Evolutionary conservation across 495 filamentous ascomycete species (phyloP).

Genomic region (Lasiosphaeria ovina): DNA sequence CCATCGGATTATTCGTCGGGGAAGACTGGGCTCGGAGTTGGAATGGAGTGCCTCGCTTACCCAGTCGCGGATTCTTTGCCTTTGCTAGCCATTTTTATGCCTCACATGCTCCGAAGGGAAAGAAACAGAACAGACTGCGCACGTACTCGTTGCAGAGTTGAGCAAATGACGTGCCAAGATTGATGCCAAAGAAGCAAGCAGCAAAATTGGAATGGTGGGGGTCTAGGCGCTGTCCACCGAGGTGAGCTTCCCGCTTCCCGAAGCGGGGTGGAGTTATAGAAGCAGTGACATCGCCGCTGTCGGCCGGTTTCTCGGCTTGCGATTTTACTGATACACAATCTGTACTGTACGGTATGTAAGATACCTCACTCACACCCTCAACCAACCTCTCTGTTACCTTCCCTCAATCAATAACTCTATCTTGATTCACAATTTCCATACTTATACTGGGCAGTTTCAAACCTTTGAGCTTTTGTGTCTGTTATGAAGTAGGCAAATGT

Average conservation of each 20-base stretch:
- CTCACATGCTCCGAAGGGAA: slow-evolving; percentile 5
- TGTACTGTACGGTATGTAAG: too few species aligned
- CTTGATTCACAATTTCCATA: too few species aligned
- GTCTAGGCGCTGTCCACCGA: not conserved
- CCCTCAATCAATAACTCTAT: too few species aligned
- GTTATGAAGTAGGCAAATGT: too few species aligned
- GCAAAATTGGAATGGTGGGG: slow-evolving; percentile 8
- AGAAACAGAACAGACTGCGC: not conserved
- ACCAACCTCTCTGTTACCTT: too few species aligned
- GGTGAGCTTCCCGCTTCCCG: not conserved
- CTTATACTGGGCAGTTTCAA: too few species aligned
- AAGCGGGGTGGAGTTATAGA: not conserved
- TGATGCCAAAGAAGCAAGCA: not conserved
- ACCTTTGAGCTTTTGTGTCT: too few species aligned
- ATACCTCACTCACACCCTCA: too few species aligned
- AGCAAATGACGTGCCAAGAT: not conserved
- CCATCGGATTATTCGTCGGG: not conserved
- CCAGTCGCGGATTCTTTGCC: slow-evolving; percentile 28
- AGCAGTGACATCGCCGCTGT: not conserved
- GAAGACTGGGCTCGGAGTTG: not conserved
- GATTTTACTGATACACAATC: too few species aligned
- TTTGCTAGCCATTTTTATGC: slow-evolving; percentile 31
- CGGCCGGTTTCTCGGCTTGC: too few species aligned
- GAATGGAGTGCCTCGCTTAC: not conserved
- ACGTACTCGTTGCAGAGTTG: not conserved